phyloP scores from a whole-genome alignment of 2,329 filamentous ascomycete genomes.

The Trichoderma arundinaceum region DNA sequence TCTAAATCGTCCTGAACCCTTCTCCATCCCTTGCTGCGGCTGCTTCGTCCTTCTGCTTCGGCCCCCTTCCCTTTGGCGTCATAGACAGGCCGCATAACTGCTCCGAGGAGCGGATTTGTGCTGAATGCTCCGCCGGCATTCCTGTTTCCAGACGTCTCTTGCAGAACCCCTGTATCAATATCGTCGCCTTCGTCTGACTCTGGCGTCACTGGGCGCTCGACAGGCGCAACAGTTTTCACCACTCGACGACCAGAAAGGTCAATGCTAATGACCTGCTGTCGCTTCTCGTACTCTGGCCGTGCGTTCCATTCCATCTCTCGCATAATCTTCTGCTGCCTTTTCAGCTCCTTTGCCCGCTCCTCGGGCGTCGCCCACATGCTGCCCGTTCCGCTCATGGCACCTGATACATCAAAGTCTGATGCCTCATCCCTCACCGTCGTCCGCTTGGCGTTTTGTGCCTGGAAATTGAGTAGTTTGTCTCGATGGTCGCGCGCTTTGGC shows the following conservation, averaged over 20 bases:
- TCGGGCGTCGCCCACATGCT: conserved; percentile 82
- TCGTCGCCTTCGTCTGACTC: conserved; percentile 49
- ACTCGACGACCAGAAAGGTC: conserved; percentile 80
- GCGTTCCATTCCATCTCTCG: conserved; percentile 87
- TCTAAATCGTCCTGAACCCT: conserved; percentile 65
- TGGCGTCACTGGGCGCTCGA: conserved; percentile 63
- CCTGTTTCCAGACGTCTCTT: conserved; percentile 46
- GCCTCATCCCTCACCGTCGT: conserved; percentile 90
- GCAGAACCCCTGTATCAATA: conserved; percentile 41
- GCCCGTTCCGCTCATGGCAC: conserved; percentile 52
- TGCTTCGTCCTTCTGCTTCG: conserved; percentile 48
- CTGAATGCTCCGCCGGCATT: conserved; percentile 65
- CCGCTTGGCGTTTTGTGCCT: conserved; percentile 81
- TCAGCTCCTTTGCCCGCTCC: conserved; percentile 81
- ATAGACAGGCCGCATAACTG: conserved; percentile 68
- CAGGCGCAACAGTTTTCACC: conserved; percentile 70
- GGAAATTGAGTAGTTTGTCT: conserved; percentile 80
- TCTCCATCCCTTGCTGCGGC: conserved; percentile 57
- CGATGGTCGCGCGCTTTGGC: conserved; percentile 76
- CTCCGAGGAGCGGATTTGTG: conserved; percentile 69
- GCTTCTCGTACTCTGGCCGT: conserved; percentile 86
- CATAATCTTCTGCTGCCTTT: conserved; percentile 81
- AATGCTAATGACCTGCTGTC: conserved; percentile 81
- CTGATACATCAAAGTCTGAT: conserved; percentile 61
- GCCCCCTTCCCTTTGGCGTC: conserved; percentile 60